Evolutionary conservation across 139 green algal genomes (phyloP).

Genomic region (Closterium sp.): DNA sequence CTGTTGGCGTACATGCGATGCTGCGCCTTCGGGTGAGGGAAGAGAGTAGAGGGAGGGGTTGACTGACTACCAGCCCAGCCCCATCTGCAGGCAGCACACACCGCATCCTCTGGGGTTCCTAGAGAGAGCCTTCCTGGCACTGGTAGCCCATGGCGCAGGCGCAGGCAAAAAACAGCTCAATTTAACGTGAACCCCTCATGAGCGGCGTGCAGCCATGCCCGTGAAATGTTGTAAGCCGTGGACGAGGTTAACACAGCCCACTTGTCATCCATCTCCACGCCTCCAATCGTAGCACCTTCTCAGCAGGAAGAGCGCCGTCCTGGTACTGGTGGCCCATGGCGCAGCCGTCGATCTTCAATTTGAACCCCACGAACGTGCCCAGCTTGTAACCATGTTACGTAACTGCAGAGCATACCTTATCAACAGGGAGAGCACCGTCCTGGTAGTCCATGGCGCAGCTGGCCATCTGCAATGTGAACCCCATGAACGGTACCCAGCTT

Average conservation of each 20-base stretch:
- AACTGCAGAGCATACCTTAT: slow-evolving; percentile 21
- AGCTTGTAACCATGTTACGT: too few species aligned
- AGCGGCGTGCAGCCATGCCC: not conserved
- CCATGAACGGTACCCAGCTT: too few species aligned
- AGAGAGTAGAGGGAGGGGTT: not conserved
- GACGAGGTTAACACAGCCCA: too few species aligned
- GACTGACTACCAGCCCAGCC: not conserved
- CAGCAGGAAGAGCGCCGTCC: slow-evolving; percentile 12
- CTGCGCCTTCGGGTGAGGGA: not conserved
- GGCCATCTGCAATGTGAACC: slow-evolving; percentile 43
- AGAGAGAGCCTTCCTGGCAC: too few species aligned
- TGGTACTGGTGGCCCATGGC: slow-evolving; percentile 48
- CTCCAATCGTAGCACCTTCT: too few species aligned
- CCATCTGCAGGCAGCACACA: too few species aligned
- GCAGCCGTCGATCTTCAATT: slow-evolving; percentile 35
- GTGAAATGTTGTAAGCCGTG: too few species aligned
- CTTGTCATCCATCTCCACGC: too few species aligned
- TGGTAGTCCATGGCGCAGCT: slow-evolving; percentile 43
- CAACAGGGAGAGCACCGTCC: slow-evolving; percentile 13
- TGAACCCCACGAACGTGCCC: slow-evolving; percentile 43
- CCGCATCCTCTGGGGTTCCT: too few species aligned
- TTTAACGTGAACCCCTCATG: too few species aligned
- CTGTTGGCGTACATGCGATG: not conserved
- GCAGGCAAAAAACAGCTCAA: too few species aligned
- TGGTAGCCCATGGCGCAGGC: too few species aligned